Percentiles rank a stretch among this genome's conserved stretches.
Evolutionary conservation across 768 basidiomycete species (phyloP).

Genomic region (Mycena floridula): DNA sequence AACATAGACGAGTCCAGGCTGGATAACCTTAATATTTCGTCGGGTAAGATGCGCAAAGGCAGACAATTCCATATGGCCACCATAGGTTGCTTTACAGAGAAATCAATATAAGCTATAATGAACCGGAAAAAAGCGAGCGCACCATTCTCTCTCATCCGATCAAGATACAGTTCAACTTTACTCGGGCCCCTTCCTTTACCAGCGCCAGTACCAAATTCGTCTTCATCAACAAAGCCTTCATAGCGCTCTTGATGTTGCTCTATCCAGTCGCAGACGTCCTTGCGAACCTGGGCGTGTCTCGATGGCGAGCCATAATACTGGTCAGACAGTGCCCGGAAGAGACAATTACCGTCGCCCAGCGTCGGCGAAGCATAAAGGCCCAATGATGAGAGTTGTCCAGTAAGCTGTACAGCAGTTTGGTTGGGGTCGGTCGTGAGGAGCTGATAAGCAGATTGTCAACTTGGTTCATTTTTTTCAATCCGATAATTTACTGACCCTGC

Average conservation of each 20-base stretch:
- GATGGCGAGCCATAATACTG: slow-evolving; percentile 76
- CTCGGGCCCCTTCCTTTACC: slow-evolving; percentile 44
- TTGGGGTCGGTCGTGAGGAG: slow-evolving; percentile 53
- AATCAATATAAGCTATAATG: not conserved
- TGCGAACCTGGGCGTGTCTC: slow-evolving; percentile 60
- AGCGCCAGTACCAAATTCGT: slow-evolving; percentile 9
- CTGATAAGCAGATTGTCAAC: slow-evolving; percentile 15
- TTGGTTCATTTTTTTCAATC: slow-evolving; percentile 11
- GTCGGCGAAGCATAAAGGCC: slow-evolving; percentile 87
- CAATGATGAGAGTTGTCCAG: slow-evolving; percentile 65
- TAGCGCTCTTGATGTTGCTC: slow-evolving; percentile 63
- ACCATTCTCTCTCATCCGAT: slow-evolving; percentile 78
- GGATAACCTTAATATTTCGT: slow-evolving; percentile 85
- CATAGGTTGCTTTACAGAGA: slow-evolving; percentile 63
- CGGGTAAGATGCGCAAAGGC: slow-evolving; percentile 80
- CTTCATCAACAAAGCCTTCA: slow-evolving; percentile 78
- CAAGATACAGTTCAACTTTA: slow-evolving; percentile 70
- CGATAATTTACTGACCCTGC: slow-evolving; percentile 35
- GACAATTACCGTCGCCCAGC: slow-evolving; percentile 87
- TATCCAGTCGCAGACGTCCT: slow-evolving; percentile 82
- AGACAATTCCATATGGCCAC: slow-evolving; percentile 90
- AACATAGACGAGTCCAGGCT: slow-evolving; percentile 87
- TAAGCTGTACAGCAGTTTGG: slow-evolving; percentile 60
- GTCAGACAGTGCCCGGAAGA: slow-evolving; percentile 87
- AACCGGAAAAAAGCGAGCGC: slow-evolving; percentile 15